Conservation (phyloP, 495 filamentous ascomycete genomes). For the Daldinia bambusicola region DNA sequence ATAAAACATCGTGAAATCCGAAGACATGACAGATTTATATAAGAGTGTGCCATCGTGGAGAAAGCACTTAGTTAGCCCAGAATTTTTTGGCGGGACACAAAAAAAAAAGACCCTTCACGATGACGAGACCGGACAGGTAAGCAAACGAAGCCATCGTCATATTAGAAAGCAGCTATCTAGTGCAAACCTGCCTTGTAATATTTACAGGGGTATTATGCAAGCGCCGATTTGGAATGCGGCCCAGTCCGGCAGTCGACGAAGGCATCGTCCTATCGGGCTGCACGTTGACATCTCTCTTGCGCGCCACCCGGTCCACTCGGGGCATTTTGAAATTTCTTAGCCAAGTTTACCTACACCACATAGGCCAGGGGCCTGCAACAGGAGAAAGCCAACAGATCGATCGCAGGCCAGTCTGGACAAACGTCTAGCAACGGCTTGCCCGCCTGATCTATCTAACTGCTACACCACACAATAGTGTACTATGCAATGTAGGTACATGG, state of each 20-base stretch:
- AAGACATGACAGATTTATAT: conserved; percentile 28
- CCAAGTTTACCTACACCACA: conserved; percentile 13
- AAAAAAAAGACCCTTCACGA: conserved; percentile 22
- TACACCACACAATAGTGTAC: background rate
- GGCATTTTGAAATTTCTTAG: conserved; percentile 25
- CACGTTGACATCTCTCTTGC: conserved; percentile 35
- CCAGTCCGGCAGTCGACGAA: conserved; percentile 30
- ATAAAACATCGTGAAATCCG: conserved; percentile 12
- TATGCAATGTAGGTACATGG: background rate
- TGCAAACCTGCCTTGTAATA: conserved; percentile 18
- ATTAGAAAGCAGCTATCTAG: conserved; percentile 9
- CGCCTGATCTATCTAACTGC: background rate
- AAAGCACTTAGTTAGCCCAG: conserved; percentile 5
- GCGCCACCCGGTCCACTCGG: conserved; percentile 37
- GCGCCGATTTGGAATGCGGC: conserved; percentile 22
- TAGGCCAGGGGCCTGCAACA: conserved; percentile 20
- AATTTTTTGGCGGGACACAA: background rate
- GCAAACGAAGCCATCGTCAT: conserved; percentile 42
- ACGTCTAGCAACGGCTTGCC: background rate
- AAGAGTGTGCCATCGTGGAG: conserved; percentile 23
- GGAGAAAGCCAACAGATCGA: background rate
- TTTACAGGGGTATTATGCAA: conserved; percentile 35
- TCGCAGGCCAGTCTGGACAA: background rate
- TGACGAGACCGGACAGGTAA: conserved; percentile 36
- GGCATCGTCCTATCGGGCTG: conserved; percentile 33